Conservation (phyloP, 805 yeast genomes). For the Pichia gijzeniarum region DNA sequence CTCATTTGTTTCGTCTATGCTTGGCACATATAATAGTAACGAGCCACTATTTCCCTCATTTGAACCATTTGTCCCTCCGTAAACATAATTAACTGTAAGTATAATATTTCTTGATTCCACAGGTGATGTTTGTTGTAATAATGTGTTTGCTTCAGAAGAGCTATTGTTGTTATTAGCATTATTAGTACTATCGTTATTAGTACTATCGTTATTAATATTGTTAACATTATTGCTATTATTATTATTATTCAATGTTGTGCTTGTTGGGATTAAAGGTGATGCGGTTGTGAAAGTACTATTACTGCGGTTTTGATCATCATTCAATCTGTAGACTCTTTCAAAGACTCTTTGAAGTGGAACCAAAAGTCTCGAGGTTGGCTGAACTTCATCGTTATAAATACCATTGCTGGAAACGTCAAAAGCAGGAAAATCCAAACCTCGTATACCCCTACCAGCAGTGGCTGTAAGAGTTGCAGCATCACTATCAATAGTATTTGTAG, state of each 20-base stretch:
- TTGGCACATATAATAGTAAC: constrained; percentile 59
- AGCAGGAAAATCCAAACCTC: constrained; percentile 33
- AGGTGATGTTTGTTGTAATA: background rate
- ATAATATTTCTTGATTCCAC: constrained; percentile 32
- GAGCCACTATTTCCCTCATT: constrained; percentile 39
- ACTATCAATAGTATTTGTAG: background rate
- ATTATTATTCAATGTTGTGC: background rate
- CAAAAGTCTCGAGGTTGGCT: constrained; percentile 20
- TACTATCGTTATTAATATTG: too few relatives aligned
- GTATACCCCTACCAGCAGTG: constrained; percentile 15
- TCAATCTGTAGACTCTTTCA: constrained; percentile 8
- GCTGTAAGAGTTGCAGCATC: background rate
- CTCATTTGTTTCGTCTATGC: constrained; percentile 54
- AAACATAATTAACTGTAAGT: constrained; percentile 36
- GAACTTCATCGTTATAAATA: constrained; percentile 22
- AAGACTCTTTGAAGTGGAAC: constrained; percentile 23
- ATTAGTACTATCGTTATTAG: too few relatives aligned
- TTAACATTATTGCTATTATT: background rate
- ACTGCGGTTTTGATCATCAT: background rate
- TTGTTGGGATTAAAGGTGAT: background rate
- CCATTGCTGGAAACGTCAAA: constrained; percentile 32
- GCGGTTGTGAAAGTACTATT: background rate
- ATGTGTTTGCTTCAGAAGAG: background rate
- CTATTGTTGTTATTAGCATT: too few relatives aligned
- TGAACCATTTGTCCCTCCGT: constrained; percentile 16